Percentiles rank a stretch among this genome's conserved stretches.
Evolutionary conservation across 2,329 filamentous ascomycete species (phyloP).

Genomic region (Calonectria multiphialidica): DNA sequence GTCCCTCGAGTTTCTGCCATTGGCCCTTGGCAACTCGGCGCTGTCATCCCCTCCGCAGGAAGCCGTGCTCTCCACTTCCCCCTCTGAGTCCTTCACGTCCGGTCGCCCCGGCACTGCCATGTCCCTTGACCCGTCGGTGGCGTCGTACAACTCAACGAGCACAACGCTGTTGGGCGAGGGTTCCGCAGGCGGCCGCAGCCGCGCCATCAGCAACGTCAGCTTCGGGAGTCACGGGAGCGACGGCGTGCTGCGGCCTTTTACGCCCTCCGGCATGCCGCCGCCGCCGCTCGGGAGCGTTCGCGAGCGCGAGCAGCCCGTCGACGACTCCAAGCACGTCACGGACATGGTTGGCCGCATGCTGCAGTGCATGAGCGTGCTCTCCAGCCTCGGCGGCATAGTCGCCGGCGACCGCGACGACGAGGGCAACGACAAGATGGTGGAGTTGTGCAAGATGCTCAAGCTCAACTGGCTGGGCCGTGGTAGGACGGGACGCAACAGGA

Average conservation of each 20-base stretch:
- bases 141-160: slow-evolving; percentile 83
- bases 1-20: slow-evolving; percentile 81
- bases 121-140: slow-evolving; percentile 79
- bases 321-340: slow-evolving; percentile 84
- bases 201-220: slow-evolving; percentile 89
- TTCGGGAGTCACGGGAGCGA: slow-evolving; percentile 67
- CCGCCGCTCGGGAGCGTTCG: slow-evolving; percentile 56
- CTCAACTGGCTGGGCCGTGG: slow-evolving; percentile 96
- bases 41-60: slow-evolving; percentile 66
- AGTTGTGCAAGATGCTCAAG: slow-evolving; percentile 88
- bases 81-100: slow-evolving; percentile 60
- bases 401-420: slow-evolving; percentile 72
- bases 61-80: slow-evolving; percentile 64
- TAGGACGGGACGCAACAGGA: slow-evolving; percentile 86
- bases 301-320: slow-evolving; percentile 71
- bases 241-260: slow-evolving; percentile 63
- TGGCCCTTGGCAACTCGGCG: slow-evolving; percentile 63
- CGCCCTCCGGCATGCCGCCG: slow-evolving; percentile 52
- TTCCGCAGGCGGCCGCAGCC: slow-evolving; percentile 71
- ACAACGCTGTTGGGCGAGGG: slow-evolving; percentile 83
- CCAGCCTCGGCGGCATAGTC: slow-evolving; percentile 71
- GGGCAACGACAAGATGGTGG: slow-evolving; percentile 82
- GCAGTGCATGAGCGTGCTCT: slow-evolving; percentile 93
- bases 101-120: slow-evolving; percentile 79
- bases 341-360: slow-evolving; percentile 96